Base-by-base conservation (phyloP, 2,329 filamentous ascomycete genomes). In the Exophiala bonariae region DNA sequence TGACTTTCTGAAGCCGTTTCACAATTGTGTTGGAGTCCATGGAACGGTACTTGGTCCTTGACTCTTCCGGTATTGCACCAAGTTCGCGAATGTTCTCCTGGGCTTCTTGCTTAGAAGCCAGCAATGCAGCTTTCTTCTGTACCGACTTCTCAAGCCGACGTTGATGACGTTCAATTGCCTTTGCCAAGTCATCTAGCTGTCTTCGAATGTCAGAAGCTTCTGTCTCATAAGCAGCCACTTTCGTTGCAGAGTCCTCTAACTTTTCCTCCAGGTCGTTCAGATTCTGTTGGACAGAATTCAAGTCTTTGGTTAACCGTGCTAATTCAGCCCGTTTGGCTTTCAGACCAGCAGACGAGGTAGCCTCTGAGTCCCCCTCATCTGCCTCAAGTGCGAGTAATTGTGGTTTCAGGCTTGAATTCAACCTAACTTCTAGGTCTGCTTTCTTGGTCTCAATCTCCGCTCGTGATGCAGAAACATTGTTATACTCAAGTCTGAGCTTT, bases 121-220 rank as follows among this genome's bases (percentile, higher is more conserved):
- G 86, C 52, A 95, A 75, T 3, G 89, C 78, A 10, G 89, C 87
- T 65, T 92, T 93, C 68, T 90, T 89, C 59, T 91, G 87, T 63
- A 95, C 86, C 57, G 85, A 90, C 75, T 92, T 96, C 65, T 96
- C 91, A 76, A 97, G 88, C 39, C 81, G 81, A 69, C 91, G 91
- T 69, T 96, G 89, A 58, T 92, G 83, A 63, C 85, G 89, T 63
- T 92, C 86, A 55, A 97, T 93, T 26, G 81, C 80, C 42, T 78
- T 78, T 2, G 88, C 83, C 44, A 95, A 78, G 36, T 91, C 86
- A 61, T 89, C 84, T 58, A 91, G 82, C 44, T 82, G 76, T 33
- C 85, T 79, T 63, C 90, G 83, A 59, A 82, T 86, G 54, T 87
- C 77, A 1, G 75, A 71, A 47, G 76, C 78, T 23, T 66, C 69